Evolutionary conservation across 306 rosid species (phyloP), one percentile per base, ranked within the genome.

Genomic region (Hippophae gyantsensis): DNA sequence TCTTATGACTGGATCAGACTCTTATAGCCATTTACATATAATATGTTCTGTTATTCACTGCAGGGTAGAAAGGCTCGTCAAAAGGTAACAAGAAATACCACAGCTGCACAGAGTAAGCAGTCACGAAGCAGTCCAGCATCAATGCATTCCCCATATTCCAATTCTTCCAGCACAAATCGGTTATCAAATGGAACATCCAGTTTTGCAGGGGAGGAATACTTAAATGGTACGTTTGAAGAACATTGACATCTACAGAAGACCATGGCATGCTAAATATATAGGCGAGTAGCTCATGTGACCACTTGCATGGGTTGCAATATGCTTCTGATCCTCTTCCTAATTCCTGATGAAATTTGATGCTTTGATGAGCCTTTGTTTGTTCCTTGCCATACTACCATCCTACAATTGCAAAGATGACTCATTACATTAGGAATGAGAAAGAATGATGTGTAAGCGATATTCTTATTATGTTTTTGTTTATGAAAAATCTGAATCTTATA

Each of bases 51-150:
- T 74, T 61, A 60, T 69, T 62, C 56, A 26, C 52, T 38, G 51
- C 86, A 93, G 99, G 99, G 99, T 52, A 84, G 99, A 79, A 93
- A 84, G 76, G 99, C 99, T 47, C 97, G 99, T 51, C 77, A 67
- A 7, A 93, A 93, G 68, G 84, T 80, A 48, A 93, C 99, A 60
- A 86, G 99, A 79, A 93, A 95, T 72, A 88, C 80, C 84, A 79
- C 95, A 0, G 95, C 89, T 7, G 76, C 95, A 13, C 89, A 80
- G 77, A 86, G 57, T 72, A 84, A 94, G 73, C 52, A 77, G 65
- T 68, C 89, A 9, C 80, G 94, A 67, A 82, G 83, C 76, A 83
- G 70, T 76, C 78, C 86, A 59, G 85, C 65, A 76, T 73, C 95
- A 42, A 64, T 83, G 49, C 71, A 78, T 67, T 69, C 95, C 12